Evolutionary conservation across 306 rosid genomes (phyloP).

Genomic region (Geum urbanum): DNA sequence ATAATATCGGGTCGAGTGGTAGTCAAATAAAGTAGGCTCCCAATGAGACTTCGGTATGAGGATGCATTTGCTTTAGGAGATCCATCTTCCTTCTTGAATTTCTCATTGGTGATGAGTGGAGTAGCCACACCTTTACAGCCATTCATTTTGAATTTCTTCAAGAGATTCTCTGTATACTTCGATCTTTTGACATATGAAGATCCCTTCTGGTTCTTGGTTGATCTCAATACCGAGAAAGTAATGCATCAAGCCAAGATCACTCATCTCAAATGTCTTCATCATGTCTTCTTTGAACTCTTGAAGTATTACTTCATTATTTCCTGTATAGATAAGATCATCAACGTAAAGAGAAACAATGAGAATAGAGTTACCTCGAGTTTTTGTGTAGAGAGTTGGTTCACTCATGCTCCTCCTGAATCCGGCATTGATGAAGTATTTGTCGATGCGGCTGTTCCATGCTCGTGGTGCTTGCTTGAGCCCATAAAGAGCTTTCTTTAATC

Average conservation of each 20-base stretch:
- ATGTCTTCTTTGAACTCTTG: not conserved
- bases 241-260: not conserved
- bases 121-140: not conserved
- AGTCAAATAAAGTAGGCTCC: not conserved
- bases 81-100: not conserved
- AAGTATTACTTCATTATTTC: not conserved
- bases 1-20: not conserved
- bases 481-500: not conserved
- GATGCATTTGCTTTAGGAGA: not conserved
- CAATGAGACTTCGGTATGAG: not conserved
- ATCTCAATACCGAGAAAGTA: not conserved
- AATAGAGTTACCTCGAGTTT: not conserved
- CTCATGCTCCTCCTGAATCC: conserved; percentile 1
- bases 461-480: not conserved
- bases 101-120: not conserved
- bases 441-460: conserved; percentile 5
- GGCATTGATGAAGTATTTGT: not conserved
- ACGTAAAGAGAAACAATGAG: conserved; percentile 2
- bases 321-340: conserved; percentile 1
- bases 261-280: not conserved
- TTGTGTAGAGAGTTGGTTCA: conserved; percentile 13
- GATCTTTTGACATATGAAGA: not conserved
- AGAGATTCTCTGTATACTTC: not conserved
- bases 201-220: not conserved
- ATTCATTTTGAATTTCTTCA: not conserved